phyloP scores from a whole-genome alignment of 2,329 filamentous ascomycete species.

The Xylaria sp. region DNA sequence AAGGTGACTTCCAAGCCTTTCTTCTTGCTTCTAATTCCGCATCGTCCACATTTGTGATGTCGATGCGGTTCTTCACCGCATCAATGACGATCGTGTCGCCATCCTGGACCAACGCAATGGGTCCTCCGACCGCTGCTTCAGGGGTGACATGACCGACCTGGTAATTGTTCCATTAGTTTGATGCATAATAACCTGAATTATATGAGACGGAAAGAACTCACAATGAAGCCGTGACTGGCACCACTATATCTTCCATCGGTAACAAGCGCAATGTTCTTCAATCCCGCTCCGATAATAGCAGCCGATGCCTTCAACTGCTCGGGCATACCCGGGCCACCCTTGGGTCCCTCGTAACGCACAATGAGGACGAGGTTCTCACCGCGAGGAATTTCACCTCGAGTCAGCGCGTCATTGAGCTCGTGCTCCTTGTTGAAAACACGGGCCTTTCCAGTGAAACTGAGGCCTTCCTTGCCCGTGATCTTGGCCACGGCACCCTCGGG shows the following conservation, averaged over 20 bases:
- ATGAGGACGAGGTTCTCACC: slow-evolving; percentile 82
- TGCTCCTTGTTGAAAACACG: slow-evolving; percentile 83
- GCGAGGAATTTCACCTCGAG: slow-evolving; percentile 58
- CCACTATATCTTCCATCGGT: slow-evolving; percentile 89
- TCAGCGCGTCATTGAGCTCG: slow-evolving; percentile 68
- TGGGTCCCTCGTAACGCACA: slow-evolving; percentile 89
- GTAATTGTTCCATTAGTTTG: neutral
- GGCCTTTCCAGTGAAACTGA: slow-evolving; percentile 73
- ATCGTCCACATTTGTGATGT: slow-evolving; percentile 55
- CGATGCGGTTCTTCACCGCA: slow-evolving; percentile 72
- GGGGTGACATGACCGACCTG: slow-evolving; percentile 81
- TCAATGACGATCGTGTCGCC: slow-evolving; percentile 85
- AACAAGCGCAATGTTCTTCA: slow-evolving; percentile 83
- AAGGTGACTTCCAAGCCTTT: slow-evolving; percentile 64
- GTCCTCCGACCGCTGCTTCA: slow-evolving; percentile 82
- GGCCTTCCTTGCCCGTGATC: slow-evolving; percentile 92
- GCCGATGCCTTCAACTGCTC: slow-evolving; percentile 86
- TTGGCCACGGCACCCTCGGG: slow-evolving; percentile 89
- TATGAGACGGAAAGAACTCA: slow-evolving; percentile 5
- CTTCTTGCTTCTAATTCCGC: slow-evolving; percentile 63
- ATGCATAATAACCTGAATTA: slow-evolving; percentile 29
- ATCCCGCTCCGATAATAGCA: slow-evolving; percentile 85
- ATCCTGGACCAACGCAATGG: slow-evolving; percentile 74
- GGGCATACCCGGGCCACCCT: slow-evolving; percentile 92
- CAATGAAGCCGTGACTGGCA: slow-evolving; percentile 58